Evolutionary conservation across 2,329 filamentous ascomycete genomes (phyloP).

Genomic region (Ophiostoma novo-ulmi): DNA sequence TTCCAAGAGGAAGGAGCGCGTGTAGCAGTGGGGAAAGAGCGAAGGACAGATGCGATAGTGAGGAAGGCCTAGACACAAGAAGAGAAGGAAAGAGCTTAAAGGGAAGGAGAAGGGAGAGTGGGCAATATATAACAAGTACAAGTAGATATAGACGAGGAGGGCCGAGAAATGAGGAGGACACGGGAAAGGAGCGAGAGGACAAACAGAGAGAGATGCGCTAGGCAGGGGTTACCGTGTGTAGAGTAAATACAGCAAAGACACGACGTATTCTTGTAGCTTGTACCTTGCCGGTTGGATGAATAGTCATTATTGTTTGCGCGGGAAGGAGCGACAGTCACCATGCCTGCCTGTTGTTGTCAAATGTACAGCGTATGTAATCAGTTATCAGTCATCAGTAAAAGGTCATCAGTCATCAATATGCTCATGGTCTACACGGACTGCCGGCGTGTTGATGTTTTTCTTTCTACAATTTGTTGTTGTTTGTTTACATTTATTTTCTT

Average conservation of each 20-base stretch:
- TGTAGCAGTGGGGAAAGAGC: background rate
- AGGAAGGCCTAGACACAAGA: background rate
- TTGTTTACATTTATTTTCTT: background rate
- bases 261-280: no score
- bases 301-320: background rate
- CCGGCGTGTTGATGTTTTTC: background rate
- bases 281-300: background rate
- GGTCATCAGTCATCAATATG: background rate
- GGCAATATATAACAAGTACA: background rate
- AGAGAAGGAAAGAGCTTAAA: background rate
- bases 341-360: background rate
- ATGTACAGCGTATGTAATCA: background rate
- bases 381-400: background rate
- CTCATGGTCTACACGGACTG: no score
- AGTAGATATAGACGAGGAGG: background rate
- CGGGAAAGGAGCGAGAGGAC: background rate
- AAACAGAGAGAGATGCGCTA: slow-evolving; percentile 20
- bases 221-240: slow-evolving; percentile 16
- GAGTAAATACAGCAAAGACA: background rate
- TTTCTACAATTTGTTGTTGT: background rate
- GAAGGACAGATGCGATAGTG: background rate
- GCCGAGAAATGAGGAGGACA: slow-evolving; percentile 5
- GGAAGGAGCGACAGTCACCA: background rate
- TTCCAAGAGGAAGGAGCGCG: background rate
- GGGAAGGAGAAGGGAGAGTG: background rate